Base-by-base conservation (phyloP, 352 stramenopile genomes). In the Globisporangium alternatum region DNA sequence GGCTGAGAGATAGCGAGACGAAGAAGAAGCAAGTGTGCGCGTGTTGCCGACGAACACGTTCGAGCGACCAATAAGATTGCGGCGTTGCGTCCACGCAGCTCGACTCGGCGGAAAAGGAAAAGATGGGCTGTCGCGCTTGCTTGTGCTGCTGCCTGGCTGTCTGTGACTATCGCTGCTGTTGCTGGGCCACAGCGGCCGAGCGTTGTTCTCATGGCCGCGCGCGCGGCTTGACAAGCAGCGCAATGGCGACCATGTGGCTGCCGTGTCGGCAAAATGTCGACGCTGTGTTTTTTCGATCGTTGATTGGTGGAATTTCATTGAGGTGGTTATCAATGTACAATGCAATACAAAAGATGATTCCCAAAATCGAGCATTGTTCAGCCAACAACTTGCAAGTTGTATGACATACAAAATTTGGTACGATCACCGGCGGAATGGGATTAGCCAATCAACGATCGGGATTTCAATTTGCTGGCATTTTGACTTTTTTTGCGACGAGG, bases 391-490 rank as follows among this genome's bases (percentile, higher is more conserved):
- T n/a, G n/a, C n/a, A n/a, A n/a, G n/a, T n/a, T n/a, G n/a, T n/a
- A n/a, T n/a, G n/a, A n/a, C n/a, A n/a, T n/a, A n/a, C n/a, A n/a
- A n/a, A n/a, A n/a, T n/a, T n/a, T n/a, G n/a, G n/a, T n/a, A n/a
- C n/a, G n/a, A n/a, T n/a, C n/a, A n/a, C n/a, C n/a, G n/a, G 33
- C 31, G 35, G 15, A 64, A 43, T 35, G 22, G 12, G 5, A 2
- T 6, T 6, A 15, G 22, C 59, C 59, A 65, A 65, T 65, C 59
- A 65, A 21, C 22, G 21, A 4, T 6, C 47, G n/a, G 47, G 2
- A 52, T 52, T 25, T 0, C 33, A 2, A 15, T 59, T 58, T 59
- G 59, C 48, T 65, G 59, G 47, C 59, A 65, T 53, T 59, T 65
- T 30, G 25, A 2, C 25, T 28, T 28, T 28, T 28, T 31, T 53